Percentiles rank a stretch among this genome's conserved stretches.
phyloP scores from a whole-genome alignment of 2,329 filamentous ascomycete species.

The Neofusicoccum parvum region DNA sequence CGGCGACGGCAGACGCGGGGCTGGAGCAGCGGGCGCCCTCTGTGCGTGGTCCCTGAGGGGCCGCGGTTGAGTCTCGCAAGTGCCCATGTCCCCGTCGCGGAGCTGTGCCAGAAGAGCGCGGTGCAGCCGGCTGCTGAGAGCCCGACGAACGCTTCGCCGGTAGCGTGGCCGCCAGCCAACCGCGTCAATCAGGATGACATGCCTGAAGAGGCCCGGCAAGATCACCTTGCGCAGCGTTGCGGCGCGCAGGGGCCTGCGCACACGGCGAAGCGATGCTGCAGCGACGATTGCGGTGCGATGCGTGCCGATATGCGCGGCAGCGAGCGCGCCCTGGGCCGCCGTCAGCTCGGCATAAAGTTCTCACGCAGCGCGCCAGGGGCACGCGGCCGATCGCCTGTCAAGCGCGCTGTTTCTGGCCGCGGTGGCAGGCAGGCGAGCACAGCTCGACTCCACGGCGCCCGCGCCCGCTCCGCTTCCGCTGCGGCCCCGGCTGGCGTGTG shows the following conservation, averaged over 20 bases:
- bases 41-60: not conserved
- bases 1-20: not conserved
- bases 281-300: not conserved
- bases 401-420: not conserved
- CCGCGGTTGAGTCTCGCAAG: not conserved
- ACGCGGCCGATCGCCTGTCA: not conserved
- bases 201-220: slow-evolving; percentile 6
- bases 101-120: slow-evolving; percentile 11
- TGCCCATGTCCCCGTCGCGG: not conserved
- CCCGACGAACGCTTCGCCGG: not conserved
- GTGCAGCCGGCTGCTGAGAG: slow-evolving; percentile 1
- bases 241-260: not conserved
- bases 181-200: slow-evolving; percentile 10
- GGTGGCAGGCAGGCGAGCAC: not conserved
- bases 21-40: not conserved
- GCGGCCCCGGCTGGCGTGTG: not conserved
- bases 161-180: slow-evolving; percentile 6
- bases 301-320: slow-evolving; percentile 12
- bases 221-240: not conserved
- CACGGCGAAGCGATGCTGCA: slow-evolving; percentile 4
- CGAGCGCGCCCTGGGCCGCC: not conserved
- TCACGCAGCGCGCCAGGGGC: slow-evolving; percentile 13
- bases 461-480: no score
- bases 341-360: slow-evolving; percentile 18
- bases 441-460: not conserved